These are phyloP conservation scores for Powellomyces hirtus DNA, from an alignment of 192 early-diverging fungal genomes.

Conservation along the genomic window DNA sequence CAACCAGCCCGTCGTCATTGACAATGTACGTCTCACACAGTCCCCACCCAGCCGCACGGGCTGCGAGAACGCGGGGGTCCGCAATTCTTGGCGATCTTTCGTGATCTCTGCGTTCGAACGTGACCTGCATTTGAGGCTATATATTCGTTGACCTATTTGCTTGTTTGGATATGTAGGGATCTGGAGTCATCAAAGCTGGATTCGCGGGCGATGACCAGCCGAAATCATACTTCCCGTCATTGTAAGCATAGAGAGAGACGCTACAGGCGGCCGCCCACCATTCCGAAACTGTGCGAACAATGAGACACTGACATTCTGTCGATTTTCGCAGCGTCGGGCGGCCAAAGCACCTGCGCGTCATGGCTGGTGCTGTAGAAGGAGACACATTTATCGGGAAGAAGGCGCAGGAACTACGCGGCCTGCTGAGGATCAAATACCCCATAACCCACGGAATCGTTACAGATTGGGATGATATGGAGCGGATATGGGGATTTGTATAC, in stretches of 20 bases:
- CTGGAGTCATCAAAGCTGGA: constrained; percentile 97
- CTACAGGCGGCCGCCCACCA: no score
- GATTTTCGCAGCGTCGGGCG: constrained; percentile 81
- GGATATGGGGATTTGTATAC: constrained; percentile 97
- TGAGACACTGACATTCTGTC: no score
- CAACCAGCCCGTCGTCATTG: constrained; percentile 98
- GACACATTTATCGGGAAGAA: constrained; percentile 93
- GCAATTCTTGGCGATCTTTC: no score
- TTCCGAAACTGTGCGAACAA: no score
- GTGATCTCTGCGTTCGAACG: neutral
- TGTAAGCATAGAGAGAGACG: constrained; percentile 62
- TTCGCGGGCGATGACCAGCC: constrained; percentile 98
- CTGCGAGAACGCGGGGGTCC: no score
- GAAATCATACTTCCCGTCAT: constrained; percentile 92
- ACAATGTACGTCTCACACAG: constrained; percentile 93
- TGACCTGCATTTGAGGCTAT: neutral
- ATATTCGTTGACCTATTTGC: neutral
- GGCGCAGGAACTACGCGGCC: constrained; percentile 94
- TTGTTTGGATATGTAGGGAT: constrained; percentile 67
- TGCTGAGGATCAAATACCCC: constrained; percentile 91
- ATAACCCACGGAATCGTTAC: constrained; percentile 96
- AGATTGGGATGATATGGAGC: constrained; percentile 99
- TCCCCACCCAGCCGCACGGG: no score
- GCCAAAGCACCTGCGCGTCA: constrained; percentile 93
- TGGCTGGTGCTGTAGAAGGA: constrained; percentile 97